Conservation (phyloP, 768 basidiomycete genomes). For the Steccherinum ochraceum region DNA sequence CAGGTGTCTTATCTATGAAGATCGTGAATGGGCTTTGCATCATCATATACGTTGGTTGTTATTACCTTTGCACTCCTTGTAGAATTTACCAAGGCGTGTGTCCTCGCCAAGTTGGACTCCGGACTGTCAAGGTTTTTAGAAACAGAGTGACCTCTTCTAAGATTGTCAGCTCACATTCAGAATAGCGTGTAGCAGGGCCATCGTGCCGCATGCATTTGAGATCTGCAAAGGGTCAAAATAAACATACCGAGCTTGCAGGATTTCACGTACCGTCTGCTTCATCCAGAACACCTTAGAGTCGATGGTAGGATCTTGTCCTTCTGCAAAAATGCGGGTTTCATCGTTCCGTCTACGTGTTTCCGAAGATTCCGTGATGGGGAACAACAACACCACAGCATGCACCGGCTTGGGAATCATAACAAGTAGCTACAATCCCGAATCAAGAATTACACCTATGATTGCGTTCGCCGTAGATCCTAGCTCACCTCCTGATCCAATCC, state of each 20-base stretch:
- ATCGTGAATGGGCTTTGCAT: background rate
- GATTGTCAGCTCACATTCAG: slow-evolving; percentile 75
- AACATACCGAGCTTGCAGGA: background rate
- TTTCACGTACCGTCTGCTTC: slow-evolving; percentile 86
- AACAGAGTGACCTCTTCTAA: too few relatives aligned
- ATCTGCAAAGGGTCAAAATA: slow-evolving; percentile 17
- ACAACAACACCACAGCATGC: slow-evolving; percentile 81
- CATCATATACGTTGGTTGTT: too few relatives aligned
- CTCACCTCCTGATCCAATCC: slow-evolving; percentile 64
- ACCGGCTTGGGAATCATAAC: slow-evolving; percentile 64
- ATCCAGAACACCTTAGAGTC: slow-evolving; percentile 77
- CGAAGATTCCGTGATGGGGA: slow-evolving; percentile 57
- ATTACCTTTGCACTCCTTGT: slow-evolving; percentile 55
- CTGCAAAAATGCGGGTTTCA: slow-evolving; percentile 45
- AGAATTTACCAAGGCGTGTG: slow-evolving; percentile 61
- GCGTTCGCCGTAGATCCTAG: background rate
- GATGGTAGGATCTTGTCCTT: slow-evolving; percentile 36
- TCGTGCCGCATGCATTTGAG: slow-evolving; percentile 52
- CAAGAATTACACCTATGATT: background rate
- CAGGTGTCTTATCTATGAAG: slow-evolving; percentile 53
- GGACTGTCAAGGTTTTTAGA: slow-evolving; percentile 33
- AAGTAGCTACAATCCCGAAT: slow-evolving; percentile 47
- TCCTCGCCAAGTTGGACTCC: slow-evolving; percentile 47
- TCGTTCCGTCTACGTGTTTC: slow-evolving; percentile 50
- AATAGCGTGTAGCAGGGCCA: slow-evolving; percentile 77